These are phyloP conservation scores for Blepharisma undulans DNA, from an alignment of 169 alveolate genomes.

Conservation along the genomic window DNA sequence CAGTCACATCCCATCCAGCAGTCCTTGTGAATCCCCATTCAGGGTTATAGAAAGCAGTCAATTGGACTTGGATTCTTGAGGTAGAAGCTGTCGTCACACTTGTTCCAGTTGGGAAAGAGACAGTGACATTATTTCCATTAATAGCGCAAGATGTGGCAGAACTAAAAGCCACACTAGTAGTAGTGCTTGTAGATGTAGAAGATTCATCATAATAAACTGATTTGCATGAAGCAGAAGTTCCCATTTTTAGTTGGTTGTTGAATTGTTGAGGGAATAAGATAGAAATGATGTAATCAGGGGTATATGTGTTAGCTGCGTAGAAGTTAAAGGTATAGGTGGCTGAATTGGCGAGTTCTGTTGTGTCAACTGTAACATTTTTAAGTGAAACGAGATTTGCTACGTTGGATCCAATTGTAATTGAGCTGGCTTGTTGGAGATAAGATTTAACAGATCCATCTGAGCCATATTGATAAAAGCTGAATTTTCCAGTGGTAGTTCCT, in stretches of 20 bases:
- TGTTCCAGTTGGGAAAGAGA: not conserved
- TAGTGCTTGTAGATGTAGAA: not conserved
- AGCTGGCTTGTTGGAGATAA: not conserved
- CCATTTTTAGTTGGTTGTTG: not conserved
- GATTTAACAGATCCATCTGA: not conserved
- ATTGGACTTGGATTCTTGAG: not conserved
- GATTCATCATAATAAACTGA: not conserved
- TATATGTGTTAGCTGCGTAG: not conserved
- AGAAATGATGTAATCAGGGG: not conserved
- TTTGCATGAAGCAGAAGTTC: not conserved
- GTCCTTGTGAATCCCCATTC: constrained; percentile 27
- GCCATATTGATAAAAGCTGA: not conserved
- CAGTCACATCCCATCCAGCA: not conserved
- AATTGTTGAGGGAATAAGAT: not conserved
- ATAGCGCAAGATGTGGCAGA: not conserved
- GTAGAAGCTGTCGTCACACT: not conserved
- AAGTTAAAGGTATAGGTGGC: not conserved
- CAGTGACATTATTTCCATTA: not conserved
- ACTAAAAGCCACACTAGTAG: not conserved
- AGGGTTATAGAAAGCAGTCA: not conserved
- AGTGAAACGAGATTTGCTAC: not conserved
- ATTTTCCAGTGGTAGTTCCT: not conserved
- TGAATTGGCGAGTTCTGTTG: not conserved
- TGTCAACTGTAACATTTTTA: not conserved
- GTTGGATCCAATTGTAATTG: not conserved